These are phyloP conservation scores for Leccinellum luteum DNA, from an alignment of 768 basidiomycete species.

Conservation along the genomic window DNA sequence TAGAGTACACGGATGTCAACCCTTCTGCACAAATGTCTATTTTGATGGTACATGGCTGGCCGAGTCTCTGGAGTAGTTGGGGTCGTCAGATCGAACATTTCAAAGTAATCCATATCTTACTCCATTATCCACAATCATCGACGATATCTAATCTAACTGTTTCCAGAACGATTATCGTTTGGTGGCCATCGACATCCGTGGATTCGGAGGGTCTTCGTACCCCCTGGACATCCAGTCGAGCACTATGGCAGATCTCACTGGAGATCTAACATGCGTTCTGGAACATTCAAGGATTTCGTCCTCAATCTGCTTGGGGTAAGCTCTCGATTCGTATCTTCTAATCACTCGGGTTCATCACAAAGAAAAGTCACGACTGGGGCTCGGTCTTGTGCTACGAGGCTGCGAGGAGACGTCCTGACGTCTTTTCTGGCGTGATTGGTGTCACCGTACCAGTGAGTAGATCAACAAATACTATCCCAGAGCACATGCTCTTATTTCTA, in stretches of 20 bases:
- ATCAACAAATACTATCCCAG: neutral
- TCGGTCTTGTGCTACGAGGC: slow-evolving; percentile 65
- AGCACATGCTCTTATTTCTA: neutral
- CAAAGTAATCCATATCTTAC: slow-evolving; percentile 36
- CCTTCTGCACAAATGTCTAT: slow-evolving; percentile 48
- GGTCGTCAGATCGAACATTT: slow-evolving; percentile 67
- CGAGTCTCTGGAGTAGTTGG: slow-evolving; percentile 75
- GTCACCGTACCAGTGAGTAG: slow-evolving; percentile 55
- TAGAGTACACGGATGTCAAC: slow-evolving; percentile 68
- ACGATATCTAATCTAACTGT: neutral
- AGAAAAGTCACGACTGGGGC: slow-evolving; percentile 75
- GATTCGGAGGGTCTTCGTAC: slow-evolving; percentile 67
- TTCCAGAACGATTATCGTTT: slow-evolving; percentile 58
- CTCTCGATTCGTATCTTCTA: neutral
- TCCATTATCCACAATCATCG: neutral
- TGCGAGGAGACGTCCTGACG: slow-evolving; percentile 63
- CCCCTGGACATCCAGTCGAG: slow-evolving; percentile 60
- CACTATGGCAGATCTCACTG: slow-evolving; percentile 56
- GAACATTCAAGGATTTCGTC: slow-evolving; percentile 45
- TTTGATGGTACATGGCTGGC: slow-evolving; percentile 79
- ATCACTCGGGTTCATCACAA: neutral
- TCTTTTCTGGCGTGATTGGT: slow-evolving; percentile 58
- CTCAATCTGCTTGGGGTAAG: slow-evolving; percentile 64
- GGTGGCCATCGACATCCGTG: slow-evolving; percentile 61
- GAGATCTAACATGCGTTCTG: slow-evolving; percentile 64